Conservation (phyloP, 139 green algal species). For the Gonium pectorale region DNA sequence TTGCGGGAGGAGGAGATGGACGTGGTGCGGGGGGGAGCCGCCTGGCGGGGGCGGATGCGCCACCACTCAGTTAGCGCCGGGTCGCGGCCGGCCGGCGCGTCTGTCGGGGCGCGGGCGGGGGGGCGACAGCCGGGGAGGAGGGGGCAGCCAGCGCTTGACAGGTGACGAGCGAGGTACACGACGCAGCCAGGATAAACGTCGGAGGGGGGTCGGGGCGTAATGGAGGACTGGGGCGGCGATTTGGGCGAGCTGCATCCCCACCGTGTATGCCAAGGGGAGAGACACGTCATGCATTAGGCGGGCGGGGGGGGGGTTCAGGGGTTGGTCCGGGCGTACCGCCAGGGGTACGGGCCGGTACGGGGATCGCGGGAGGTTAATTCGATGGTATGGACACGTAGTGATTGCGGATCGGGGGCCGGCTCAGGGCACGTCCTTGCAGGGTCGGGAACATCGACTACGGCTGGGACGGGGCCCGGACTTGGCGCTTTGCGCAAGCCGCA, state of each 20-base stretch:
- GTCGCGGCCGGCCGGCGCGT: background rate
- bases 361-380: too few species aligned
- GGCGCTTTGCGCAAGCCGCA: background rate
- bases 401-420: too few species aligned
- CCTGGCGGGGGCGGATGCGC: slow-evolving; percentile 30
- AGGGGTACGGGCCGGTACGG: too few species aligned
- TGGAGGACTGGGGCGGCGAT: background rate
- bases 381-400: too few species aligned
- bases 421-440: background rate
- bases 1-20: background rate
- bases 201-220: too few species aligned
- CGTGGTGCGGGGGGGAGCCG: slow-evolving; percentile 18
- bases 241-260: too few species aligned
- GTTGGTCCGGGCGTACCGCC: too few species aligned
- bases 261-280: too few species aligned
- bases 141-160: background rate
- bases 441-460: background rate
- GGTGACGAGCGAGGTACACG: background rate
- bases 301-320: too few species aligned
- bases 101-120: background rate
- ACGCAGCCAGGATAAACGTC: too few species aligned
- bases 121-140: background rate
- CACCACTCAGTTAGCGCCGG: slow-evolving; percentile 8
- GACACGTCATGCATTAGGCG: too few species aligned
- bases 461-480: background rate